phyloP scores from a whole-genome alignment of 495 filamentous ascomycete genomes.

The Peziza echinospora region DNA sequence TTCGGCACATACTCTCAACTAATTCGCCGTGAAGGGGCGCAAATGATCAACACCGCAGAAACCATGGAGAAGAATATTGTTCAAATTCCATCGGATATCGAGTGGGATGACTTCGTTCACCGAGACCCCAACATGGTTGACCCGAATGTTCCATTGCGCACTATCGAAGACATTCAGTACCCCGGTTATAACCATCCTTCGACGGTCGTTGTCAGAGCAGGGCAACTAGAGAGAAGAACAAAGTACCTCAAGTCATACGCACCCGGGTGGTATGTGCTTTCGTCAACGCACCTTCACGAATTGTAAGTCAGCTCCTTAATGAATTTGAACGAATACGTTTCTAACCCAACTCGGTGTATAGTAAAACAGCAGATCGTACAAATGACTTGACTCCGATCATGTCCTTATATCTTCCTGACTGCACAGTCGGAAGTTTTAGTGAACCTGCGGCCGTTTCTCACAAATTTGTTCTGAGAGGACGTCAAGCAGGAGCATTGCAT shows the following conservation, averaged over 20 bases:
- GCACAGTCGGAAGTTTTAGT: slow-evolving; percentile 86
- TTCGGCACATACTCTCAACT: slow-evolving; percentile 84
- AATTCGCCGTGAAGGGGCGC: slow-evolving; percentile 70
- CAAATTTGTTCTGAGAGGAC: slow-evolving; percentile 93
- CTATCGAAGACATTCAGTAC: slow-evolving; percentile 68
- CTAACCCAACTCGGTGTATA: slow-evolving; percentile 7
- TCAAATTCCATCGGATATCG: slow-evolving; percentile 70
- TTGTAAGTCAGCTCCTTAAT: slow-evolving; percentile 41
- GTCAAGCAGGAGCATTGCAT: slow-evolving; percentile 82
- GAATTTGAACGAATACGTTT: background rate
- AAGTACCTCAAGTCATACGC: slow-evolving; percentile 98
- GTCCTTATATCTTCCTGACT: slow-evolving; percentile 85
- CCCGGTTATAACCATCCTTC: slow-evolving; percentile 80
- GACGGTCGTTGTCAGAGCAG: slow-evolving; percentile 66
- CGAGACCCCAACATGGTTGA: slow-evolving; percentile 74
- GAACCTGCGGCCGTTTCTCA: slow-evolving; percentile 69
- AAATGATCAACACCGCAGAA: slow-evolving; percentile 53
- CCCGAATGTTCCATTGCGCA: slow-evolving; percentile 55
- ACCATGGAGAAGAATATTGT: slow-evolving; percentile 67
- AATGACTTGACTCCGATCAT: slow-evolving; percentile 62
- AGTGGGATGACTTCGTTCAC: slow-evolving; percentile 72
- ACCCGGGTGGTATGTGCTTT: slow-evolving; percentile 77
- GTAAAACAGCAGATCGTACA: slow-evolving; percentile 32
- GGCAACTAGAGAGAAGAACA: slow-evolving; percentile 88
- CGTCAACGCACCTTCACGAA: slow-evolving; percentile 89